Conservation (phyloP, 768 basidiomycete species). For the Trametes cingulata region DNA sequence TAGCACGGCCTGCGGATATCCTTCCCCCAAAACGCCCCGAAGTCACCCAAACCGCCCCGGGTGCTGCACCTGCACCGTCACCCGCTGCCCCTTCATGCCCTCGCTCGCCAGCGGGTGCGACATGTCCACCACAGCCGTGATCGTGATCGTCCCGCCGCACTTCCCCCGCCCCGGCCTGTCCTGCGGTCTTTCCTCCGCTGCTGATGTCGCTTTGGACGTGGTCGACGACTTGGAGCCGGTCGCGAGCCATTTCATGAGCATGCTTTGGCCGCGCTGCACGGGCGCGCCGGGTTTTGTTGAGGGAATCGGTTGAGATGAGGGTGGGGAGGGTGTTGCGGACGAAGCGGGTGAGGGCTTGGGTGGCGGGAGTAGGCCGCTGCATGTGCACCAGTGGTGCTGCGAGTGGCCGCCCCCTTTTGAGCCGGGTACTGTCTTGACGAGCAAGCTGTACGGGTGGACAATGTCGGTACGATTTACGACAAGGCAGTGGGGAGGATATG, state of each 20-base stretch:
- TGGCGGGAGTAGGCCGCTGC: background rate
- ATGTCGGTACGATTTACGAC: background rate
- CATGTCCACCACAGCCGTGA: constrained; percentile 15
- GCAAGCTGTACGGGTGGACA: background rate
- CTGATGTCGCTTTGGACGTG: background rate
- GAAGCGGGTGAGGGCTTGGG: background rate
- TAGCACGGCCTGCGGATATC: no score
- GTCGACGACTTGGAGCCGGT: background rate
- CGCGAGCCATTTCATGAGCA: constrained; percentile 16
- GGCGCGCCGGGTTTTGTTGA: background rate
- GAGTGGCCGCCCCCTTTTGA: background rate
- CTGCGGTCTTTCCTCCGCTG: background rate
- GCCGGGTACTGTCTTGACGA: background rate
- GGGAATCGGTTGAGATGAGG: background rate
- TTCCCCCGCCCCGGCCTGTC: background rate
- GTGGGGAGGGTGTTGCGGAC: background rate
- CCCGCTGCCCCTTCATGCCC: constrained; percentile 22
- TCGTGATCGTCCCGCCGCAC: constrained; percentile 22
- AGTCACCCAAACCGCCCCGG: background rate
- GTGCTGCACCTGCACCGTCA: constrained; percentile 20
- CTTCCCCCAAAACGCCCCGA: no score
- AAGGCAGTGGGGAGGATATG: background rate
- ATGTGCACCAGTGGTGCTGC: constrained; percentile 4
- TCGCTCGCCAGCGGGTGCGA: constrained; percentile 18
- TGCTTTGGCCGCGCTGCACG: constrained; percentile 17